Evolutionary conservation across 371 early-diverging fungal species (phyloP), one percentile per base, ranked within the genome.

Genomic region (Mucor piriformis): DNA sequence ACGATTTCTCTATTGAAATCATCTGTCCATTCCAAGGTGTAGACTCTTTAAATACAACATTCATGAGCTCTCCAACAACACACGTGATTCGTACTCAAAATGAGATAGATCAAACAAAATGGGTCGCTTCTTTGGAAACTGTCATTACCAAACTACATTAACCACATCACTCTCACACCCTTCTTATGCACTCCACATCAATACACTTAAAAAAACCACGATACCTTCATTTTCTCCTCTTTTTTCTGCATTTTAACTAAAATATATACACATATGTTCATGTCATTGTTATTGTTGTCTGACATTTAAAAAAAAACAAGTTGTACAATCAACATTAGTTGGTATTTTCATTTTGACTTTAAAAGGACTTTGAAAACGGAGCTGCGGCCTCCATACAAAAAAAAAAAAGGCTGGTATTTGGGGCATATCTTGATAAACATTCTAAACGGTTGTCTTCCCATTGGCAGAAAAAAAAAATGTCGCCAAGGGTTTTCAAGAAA

Each of bases 1-100:
- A 70, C 29, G 70, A 63, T 5, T 57, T 55, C 42, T 67, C 69
- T 13, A 63, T 77, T 21, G 77, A 77, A 51, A 67, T 77, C 23
- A 59, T 55, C 16, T 67, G 70, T 0, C 69, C 77, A 0, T 69
- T 69, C 46, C 72, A 71, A 42, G 74, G 74, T 12, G 74, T 77
- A 4, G 77, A 77, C 44, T 70, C 71, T 1, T 50, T 76, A 11
- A 73, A 73, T 25, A 60, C 71, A 2, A 77, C 77, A 6, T 72
- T 69, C 51, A 66, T 74, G 61, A 62, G 64, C 35, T 43, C 69
- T 0, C 64, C 77, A 35, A 63, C 72, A 11, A 57, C 54, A 3
- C 74, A 74, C 50, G 47, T 77, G 13, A 42, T 77, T 11, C 55
- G 57, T 18, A 56, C 68, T 2, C 34, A 25, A 16, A 69, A 44